These are phyloP conservation scores for Phytophthora sp. DNA, from an alignment of 352 stramenopile genomes.

Conservation along the genomic window DNA sequence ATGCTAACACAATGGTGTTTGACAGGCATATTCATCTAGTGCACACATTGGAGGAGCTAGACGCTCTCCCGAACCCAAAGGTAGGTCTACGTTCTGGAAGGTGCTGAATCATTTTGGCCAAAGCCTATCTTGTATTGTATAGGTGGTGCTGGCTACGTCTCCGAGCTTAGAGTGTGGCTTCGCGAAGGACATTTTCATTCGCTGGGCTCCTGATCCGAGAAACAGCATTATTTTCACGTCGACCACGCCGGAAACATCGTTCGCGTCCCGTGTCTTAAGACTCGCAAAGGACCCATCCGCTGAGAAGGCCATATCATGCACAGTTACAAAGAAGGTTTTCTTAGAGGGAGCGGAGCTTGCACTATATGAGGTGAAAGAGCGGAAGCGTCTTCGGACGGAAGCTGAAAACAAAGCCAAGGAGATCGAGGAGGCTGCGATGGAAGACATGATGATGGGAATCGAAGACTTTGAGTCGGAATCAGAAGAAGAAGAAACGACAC, in stretches of 20 bases:
- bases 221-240: conserved; percentile 89
- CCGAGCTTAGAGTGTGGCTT: conserved; percentile 83
- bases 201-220: conserved; percentile 72
- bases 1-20: background rate
- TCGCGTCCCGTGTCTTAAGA: conserved; percentile 73
- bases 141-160: conserved; percentile 86
- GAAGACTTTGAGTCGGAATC: conserved; percentile 89
- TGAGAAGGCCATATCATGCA: conserved; percentile 63
- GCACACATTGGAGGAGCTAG: conserved; percentile 87
- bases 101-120: background rate
- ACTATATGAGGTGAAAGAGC: conserved; percentile 86
- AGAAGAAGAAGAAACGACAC: conserved; percentile 69
- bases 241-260: conserved; percentile 61
- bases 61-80: conserved; percentile 86
- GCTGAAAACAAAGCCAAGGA: conserved; percentile 90
- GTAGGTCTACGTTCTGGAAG: conserved; percentile 20
- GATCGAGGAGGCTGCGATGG: conserved; percentile 89
- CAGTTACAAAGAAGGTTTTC: conserved; percentile 73
- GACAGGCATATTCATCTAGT: conserved; percentile 87
- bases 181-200: conserved; percentile 85
- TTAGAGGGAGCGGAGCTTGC: conserved; percentile 88
- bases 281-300: conserved; percentile 54
- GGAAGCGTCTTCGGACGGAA: conserved; percentile 80
- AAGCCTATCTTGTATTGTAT: background rate
- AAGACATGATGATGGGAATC: conserved; percentile 93